These are phyloP conservation scores for Capronia coronata DNA, from an alignment of 2,329 filamentous ascomycete species.

Conservation along the genomic window DNA sequence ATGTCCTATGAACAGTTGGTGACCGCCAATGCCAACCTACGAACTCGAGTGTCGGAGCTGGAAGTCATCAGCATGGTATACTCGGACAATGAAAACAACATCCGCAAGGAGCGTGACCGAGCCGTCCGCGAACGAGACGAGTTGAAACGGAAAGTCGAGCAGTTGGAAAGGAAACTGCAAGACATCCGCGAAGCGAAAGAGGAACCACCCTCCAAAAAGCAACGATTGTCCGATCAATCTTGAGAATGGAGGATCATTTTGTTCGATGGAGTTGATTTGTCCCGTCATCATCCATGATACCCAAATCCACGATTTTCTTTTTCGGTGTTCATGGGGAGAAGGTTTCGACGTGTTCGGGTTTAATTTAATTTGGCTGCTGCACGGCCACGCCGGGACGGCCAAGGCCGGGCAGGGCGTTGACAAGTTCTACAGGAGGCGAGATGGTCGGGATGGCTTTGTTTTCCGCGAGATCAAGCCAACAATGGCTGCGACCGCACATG, in stretches of 20 bases:
- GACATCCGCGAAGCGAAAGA: conserved; percentile 27
- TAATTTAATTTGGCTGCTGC: conserved; percentile 6
- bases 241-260: conserved; percentile 13
- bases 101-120: conserved; percentile 64
- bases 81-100: conserved; percentile 48
- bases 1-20: conserved; percentile 70
- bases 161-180: conserved; percentile 56
- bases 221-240: conserved; percentile 19
- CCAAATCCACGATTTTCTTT: conserved; percentile 20
- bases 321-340: neutral
- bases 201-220: conserved; percentile 23
- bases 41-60: conserved; percentile 88
- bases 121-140: conserved; percentile 72
- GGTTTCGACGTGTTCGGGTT: conserved; percentile 1
- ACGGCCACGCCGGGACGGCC: neutral
- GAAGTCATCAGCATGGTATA: conserved; percentile 75
- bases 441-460: too few species aligned
- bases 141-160: conserved; percentile 73
- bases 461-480: neutral
- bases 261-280: conserved; percentile 1
- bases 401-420: neutral
- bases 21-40: conserved; percentile 76
- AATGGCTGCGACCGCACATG: neutral
- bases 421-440: too few species aligned
- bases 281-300: conserved; percentile 18